phyloP scores from a whole-genome alignment of 306 rosid species.

The Hippophae gyantsensis region DNA sequence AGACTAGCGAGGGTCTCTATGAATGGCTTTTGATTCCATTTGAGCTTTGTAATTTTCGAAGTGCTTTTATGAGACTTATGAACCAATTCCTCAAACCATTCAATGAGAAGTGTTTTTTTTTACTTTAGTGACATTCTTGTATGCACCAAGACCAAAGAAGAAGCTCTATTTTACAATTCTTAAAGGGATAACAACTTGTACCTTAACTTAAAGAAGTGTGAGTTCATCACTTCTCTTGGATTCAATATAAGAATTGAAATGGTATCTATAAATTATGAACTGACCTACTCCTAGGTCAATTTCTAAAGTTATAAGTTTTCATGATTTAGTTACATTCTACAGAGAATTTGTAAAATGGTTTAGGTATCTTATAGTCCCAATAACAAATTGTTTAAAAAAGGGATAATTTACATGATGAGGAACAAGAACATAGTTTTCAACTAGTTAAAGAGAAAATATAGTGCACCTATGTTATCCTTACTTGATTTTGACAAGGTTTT shows the following conservation, averaged over 20 bases:
- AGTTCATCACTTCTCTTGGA: not conserved
- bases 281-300: not conserved
- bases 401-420: not conserved
- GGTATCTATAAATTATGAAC: not conserved
- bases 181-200: not conserved
- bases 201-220: not conserved
- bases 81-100: not conserved
- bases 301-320: not conserved
- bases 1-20: not conserved
- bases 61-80: not conserved
- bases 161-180: not conserved
- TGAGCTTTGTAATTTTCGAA: not conserved
- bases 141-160: not conserved
- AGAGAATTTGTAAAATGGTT: not conserved
- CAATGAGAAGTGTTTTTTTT: not conserved
- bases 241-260: not conserved
- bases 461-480: not conserved
- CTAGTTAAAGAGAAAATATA: not conserved
- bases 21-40: not conserved
- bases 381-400: not conserved
- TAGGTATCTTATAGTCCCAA: not conserved
- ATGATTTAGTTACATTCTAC: not conserved
- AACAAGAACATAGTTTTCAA: not conserved
- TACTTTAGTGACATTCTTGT: not conserved
- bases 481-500: not conserved